phyloP scores from a whole-genome alignment of 1,284 basidiomycete species.

The Termitomyces sp. region DNA sequence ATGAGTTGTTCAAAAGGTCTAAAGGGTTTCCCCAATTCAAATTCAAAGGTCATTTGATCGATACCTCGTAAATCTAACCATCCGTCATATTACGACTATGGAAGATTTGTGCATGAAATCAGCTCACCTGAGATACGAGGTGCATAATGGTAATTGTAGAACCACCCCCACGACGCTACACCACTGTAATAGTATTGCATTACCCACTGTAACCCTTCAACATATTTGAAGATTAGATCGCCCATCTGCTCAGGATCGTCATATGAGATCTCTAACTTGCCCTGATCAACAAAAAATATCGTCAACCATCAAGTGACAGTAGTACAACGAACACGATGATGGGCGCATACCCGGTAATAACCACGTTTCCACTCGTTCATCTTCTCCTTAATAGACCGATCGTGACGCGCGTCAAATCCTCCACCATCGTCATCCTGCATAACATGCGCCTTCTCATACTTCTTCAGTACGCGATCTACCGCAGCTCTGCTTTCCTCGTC shows the following conservation, averaged over 20 bases:
- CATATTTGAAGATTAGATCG: constrained; percentile 74
- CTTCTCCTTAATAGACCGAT: constrained; percentile 71
- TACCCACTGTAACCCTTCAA: constrained; percentile 97
- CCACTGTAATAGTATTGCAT: constrained; percentile 99
- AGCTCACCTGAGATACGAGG: constrained; percentile 84
- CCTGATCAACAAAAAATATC: constrained; percentile 35
- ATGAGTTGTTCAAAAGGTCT: constrained; percentile 95
- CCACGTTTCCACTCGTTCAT: constrained; percentile 89
- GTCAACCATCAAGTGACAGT: not conserved
- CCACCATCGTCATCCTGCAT: constrained; percentile 61
- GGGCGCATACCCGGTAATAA: constrained; percentile 76
- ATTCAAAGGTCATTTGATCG: constrained; percentile 78
- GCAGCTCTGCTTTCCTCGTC: constrained; percentile 61
- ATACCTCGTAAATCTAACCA: constrained; percentile 71
- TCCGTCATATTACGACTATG: not conserved
- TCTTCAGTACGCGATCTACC: constrained; percentile 78
- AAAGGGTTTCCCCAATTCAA: constrained; percentile 88
- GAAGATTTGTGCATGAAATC: not conserved
- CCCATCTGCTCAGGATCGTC: constrained; percentile 64
- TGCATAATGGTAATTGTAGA: constrained; percentile 97
- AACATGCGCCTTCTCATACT: constrained; percentile 85
- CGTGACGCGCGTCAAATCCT: constrained; percentile 75
- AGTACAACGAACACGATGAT: not conserved
- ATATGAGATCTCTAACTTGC: constrained; percentile 80
- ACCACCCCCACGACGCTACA: constrained; percentile 98